A percentile compares a stretch with the other conserved stretches of the same genome.
Evolutionary conservation across 2,329 filamentous ascomycete genomes (phyloP).

Genomic region (Penicillium capsulatum): DNA sequence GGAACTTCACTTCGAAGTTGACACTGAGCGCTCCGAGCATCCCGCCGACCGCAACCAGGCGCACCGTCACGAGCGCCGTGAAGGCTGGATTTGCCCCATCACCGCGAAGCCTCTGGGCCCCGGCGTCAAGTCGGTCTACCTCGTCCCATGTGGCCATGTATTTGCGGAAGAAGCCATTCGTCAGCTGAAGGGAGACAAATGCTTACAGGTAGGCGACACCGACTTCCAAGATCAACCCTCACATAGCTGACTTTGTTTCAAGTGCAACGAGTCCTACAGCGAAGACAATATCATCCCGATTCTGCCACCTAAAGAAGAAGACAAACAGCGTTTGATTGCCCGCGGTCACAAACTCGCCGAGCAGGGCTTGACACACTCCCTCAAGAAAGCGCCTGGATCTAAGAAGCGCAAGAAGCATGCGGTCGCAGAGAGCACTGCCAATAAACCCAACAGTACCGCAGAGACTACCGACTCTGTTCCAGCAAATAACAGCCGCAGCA

Average conservation of each 20-base stretch:
- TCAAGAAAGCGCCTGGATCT: constrained; percentile 70
- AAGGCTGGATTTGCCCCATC: constrained; percentile 77
- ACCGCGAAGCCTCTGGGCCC: constrained; percentile 83
- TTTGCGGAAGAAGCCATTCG: constrained; percentile 84
- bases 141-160: constrained; percentile 92
- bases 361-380: constrained; percentile 72
- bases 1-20: constrained; percentile 70
- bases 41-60: constrained; percentile 38
- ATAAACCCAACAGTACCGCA: constrained; percentile 38
- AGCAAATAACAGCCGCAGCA: constrained; percentile 22
- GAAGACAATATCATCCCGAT: constrained; percentile 77
- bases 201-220: constrained; percentile 48
- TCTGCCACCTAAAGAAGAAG: constrained; percentile 65
- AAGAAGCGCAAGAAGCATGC: constrained; percentile 74
- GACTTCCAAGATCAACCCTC: not conserved
- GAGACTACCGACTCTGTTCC: no score
- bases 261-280: constrained; percentile 73
- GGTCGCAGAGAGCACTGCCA: constrained; percentile 31
- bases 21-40: constrained; percentile 36
- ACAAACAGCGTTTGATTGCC: constrained; percentile 63
- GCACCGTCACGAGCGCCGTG: constrained; percentile 39
- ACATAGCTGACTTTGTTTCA: not conserved
- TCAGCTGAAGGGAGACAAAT: constrained; percentile 65
- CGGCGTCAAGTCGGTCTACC: constrained; percentile 72
- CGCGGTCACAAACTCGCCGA: constrained; percentile 66